Conservation (phyloP, 768 basidiomycete species). For the Suillus luteus region DNA sequence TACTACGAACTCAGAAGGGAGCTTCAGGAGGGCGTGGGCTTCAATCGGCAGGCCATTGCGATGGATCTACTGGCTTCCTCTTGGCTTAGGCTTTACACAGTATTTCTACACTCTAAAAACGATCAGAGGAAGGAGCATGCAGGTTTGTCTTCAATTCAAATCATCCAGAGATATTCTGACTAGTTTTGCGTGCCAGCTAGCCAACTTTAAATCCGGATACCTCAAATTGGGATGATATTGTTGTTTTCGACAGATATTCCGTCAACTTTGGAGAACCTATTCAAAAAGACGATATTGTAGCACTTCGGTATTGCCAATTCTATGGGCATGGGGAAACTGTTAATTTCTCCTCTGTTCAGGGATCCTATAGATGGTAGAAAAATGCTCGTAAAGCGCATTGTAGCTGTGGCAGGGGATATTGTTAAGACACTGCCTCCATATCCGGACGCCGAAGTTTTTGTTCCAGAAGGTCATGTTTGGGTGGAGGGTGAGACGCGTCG, state of each 20-base stretch:
- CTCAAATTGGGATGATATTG: slow-evolving; percentile 61
- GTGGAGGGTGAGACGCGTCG: slow-evolving; percentile 58
- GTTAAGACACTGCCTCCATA: slow-evolving; percentile 73
- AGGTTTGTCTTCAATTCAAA: slow-evolving; percentile 44
- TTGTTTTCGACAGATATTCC: slow-evolving; percentile 58
- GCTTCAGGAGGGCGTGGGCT: background rate
- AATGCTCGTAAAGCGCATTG: slow-evolving; percentile 64
- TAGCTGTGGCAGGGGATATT: slow-evolving; percentile 62
- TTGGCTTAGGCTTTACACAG: slow-evolving; percentile 47
- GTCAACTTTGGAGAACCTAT: slow-evolving; percentile 39
- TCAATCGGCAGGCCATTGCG: background rate
- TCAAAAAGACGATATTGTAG: slow-evolving; percentile 65
- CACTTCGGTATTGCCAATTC: slow-evolving; percentile 47
- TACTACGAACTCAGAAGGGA: background rate
- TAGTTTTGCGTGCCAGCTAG: slow-evolving; percentile 43
- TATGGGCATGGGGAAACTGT: background rate
- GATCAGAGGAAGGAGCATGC: slow-evolving; percentile 71
- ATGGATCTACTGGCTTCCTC: slow-evolving; percentile 56
- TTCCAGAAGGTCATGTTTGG: slow-evolving; percentile 72
- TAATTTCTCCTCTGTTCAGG: slow-evolving; percentile 35
- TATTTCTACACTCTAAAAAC: slow-evolving; percentile 55
- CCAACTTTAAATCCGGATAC: slow-evolving; percentile 75
- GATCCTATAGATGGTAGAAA: slow-evolving; percentile 58
- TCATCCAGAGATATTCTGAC: background rate
- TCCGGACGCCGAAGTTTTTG: slow-evolving; percentile 49